These are phyloP conservation scores for Trametes coccinea DNA, from an alignment of 768 basidiomycete species.

Conservation along the genomic window DNA sequence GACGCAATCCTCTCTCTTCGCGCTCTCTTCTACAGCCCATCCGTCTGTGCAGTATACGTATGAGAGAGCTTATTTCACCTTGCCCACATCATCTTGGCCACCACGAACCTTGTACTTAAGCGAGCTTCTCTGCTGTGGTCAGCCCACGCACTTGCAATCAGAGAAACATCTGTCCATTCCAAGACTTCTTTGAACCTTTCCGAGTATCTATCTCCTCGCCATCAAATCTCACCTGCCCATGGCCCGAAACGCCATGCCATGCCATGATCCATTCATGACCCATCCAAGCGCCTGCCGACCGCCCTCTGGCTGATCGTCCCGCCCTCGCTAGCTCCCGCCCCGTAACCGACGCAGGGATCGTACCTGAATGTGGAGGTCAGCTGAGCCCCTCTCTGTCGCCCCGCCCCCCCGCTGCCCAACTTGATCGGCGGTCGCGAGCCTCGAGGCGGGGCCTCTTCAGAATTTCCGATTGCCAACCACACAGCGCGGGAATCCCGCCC, in stretches of 20 bases:
- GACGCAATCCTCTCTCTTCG: background rate
- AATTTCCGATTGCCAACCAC: background rate
- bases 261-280: no score
- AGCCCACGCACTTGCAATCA: background rate
- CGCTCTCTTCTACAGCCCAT: background rate
- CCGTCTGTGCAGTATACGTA: background rate
- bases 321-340: slow-evolving; percentile 3
- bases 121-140: background rate
- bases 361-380: slow-evolving; percentile 11
- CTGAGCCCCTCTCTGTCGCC: slow-evolving; percentile 5
- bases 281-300: no score
- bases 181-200: no score
- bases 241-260: background rate
- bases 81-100: background rate
- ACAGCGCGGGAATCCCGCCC: background rate
- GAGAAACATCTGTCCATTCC: no score
- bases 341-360: background rate
- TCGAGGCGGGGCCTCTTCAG: slow-evolving; percentile 2
- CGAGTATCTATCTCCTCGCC: no score
- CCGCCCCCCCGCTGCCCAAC: background rate
- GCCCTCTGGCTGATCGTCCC: background rate
- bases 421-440: slow-evolving; percentile 12
- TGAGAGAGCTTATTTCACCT: background rate
- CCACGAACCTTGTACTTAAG: no score
- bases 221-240: background rate